Evolutionary conservation across 495 filamentous ascomycete genomes (phyloP), one percentile per base, ranked within the genome.

Genomic region (Talaromyces adpressus): DNA sequence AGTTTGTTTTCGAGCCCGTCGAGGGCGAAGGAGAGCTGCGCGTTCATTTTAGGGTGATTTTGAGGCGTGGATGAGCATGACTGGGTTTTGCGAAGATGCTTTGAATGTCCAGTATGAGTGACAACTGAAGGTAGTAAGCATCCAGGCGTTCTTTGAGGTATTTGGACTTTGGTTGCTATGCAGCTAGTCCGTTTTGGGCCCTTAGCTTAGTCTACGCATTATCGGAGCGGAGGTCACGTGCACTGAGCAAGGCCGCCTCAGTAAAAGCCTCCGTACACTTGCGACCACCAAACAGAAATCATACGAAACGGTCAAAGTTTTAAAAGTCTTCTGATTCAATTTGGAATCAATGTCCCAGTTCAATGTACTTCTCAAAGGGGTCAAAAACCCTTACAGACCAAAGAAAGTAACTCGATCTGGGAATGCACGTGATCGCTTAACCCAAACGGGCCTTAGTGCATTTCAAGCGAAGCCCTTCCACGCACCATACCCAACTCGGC

Each of bases 1-100:
- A 81, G 74, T 56, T 72, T 74, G 22, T 65, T 67, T 66, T 80
- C 79, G 49, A 81, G 72, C 49, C 69, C 71, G 1, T 73, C 69
- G 41, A 81, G 67, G 18, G 76, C 66, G 9, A 69, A 67, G 60
- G 78, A 75, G 49, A 80, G 62, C 32, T 71, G 66, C 6, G 70
- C 58, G 61, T 81, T 73, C 79, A 81, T 81, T 16, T 41, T 70
- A 63, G 2, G n/a, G 18, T n/a, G 14, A 4, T 27, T 29, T 2
- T 8, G 27, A 32, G 12, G 45, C 36, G 1, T 20, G 9, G 14
- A 51, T 52, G 6, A 8, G 29, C 8, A 9, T 32, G 22, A 22
- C 20, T 32, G 53, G 2, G 7, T 0, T 12, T 23, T 2, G 45
- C 49, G 3, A 36, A 16, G 36, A 41, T 41, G 14, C 4, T 1